Conservation (phyloP, 1,284 basidiomycete species). For the Leucoagaricus sp. region DNA sequence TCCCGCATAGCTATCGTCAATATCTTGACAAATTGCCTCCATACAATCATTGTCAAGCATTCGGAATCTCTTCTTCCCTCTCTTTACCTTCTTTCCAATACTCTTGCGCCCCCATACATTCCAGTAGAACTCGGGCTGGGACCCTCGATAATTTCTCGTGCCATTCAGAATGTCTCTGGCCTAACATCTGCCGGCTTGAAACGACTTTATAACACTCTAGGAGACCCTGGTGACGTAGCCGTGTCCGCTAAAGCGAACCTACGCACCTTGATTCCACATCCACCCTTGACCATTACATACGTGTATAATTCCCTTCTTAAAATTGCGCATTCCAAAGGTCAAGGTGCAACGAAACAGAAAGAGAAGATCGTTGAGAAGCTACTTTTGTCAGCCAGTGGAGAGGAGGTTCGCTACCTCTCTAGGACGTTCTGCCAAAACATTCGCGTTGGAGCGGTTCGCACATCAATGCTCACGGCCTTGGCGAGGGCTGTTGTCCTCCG, state of each 20-base stretch:
- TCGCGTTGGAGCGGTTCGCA: constrained; percentile 85
- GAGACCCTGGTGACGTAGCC: constrained; percentile 85
- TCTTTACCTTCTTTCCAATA: constrained; percentile 91
- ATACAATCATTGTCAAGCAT: constrained; percentile 70
- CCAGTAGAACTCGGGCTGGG: constrained; percentile 79
- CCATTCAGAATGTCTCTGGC: constrained; percentile 84
- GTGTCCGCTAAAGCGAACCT: constrained; percentile 81
- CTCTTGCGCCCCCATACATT: constrained; percentile 78
- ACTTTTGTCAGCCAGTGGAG: constrained; percentile 82
- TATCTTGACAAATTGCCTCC: constrained; percentile 79
- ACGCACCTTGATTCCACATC: constrained; percentile 75
- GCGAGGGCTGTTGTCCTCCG: constrained; percentile 80
- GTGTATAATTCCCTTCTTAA: constrained; percentile 70
- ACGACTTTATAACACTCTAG: constrained; percentile 61
- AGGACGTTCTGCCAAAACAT: constrained; percentile 83
- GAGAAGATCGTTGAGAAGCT: constrained; percentile 81
- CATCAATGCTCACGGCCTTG: constrained; percentile 81
- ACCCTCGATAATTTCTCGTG: constrained; percentile 74
- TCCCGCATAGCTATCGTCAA: constrained; percentile 84
- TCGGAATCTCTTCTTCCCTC: constrained; percentile 73
- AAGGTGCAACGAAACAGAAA: constrained; percentile 76
- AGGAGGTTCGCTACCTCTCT: constrained; percentile 85
- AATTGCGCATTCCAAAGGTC: constrained; percentile 69
- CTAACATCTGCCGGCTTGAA: constrained; percentile 69
- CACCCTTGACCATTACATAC: constrained; percentile 62